Evolutionary conservation across 305 asterid species (phyloP).

Genomic region (Fraxinus dipetala): DNA sequence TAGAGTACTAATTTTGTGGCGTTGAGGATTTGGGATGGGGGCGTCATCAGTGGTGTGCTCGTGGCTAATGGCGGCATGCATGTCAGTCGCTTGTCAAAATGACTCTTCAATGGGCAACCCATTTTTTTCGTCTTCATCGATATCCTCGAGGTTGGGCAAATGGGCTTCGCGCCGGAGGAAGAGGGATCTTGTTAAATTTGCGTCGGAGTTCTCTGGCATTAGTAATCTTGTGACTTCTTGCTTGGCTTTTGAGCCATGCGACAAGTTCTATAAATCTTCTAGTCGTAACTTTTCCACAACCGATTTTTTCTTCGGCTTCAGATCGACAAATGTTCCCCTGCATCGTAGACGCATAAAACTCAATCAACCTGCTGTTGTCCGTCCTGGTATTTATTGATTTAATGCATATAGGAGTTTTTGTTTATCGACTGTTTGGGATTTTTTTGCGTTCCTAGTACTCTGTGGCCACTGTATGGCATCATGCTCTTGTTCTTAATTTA

Average conservation of each 20-base stretch:
- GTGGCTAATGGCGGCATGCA: constrained; percentile 47
- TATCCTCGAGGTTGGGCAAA: background rate
- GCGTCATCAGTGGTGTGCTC: constrained; percentile 26
- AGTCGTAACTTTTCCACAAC: constrained; percentile 27
- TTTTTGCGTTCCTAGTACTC: background rate
- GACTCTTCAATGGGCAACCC: constrained; percentile 41
- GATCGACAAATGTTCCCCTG: constrained; percentile 40
- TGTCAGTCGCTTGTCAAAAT: constrained; percentile 46
- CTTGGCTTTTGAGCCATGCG: constrained; percentile 58
- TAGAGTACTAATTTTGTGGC: background rate
- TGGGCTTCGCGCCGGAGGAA: constrained; percentile 39
- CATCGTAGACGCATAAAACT: constrained; percentile 40
- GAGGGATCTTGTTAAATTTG: constrained; percentile 39
- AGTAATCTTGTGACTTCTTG: constrained; percentile 46
- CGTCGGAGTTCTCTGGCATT: constrained; percentile 32
- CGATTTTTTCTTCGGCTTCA: constrained; percentile 40
- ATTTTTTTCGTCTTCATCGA: constrained; percentile 29
- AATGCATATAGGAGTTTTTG: background rate
- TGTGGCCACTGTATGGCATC: background rate
- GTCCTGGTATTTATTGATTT: constrained; percentile 43
- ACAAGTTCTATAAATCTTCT: constrained; percentile 38
- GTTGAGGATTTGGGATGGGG: background rate
- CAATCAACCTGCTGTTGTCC: constrained; percentile 25
- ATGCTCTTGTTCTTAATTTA: constrained; percentile 13
- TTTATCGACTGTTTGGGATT: constrained; percentile 9